Evolutionary conservation across 345 rosid genomes (phyloP), one percentile per base, ranked within the genome.

Genomic region (Linum lewisii): DNA sequence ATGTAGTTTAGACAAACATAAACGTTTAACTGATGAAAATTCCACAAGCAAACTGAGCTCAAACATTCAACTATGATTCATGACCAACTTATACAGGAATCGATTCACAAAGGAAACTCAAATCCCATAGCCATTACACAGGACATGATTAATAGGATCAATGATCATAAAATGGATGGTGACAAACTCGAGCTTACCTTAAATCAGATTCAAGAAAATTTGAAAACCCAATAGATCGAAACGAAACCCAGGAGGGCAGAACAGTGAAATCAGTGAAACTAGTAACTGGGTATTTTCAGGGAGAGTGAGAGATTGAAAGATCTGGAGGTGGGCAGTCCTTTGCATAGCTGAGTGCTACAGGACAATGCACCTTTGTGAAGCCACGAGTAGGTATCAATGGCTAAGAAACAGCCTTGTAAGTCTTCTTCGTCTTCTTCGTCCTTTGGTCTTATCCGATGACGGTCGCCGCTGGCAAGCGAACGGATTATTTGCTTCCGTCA

Each of bases 351-450:
- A 19, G 68, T 74, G 68, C 92, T 76, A 72, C 92, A 85, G 63
- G 86, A 79, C 63, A 85, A 62, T 0, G 92, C 92, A 3, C 92
- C 88, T 67, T 79, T 85, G 74, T 85, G 92, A 57, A 93, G 90
- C 99, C 97, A 93, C 24, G 97, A 93, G 62, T 89, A 93, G 51
- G 97, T 84, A 65, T 93, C 99, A 26, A 93, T 79, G 37, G 99
- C 99, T 51, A 87, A 97, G 26, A 45, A 56, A 64, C 82, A 85
- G 54, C 91, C 97, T 55, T 86, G 76, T 56, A 93, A 81, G 26
- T 89, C 89, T 66, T 49, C 22, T 54, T n/a, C 29, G 42, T n/a
- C 10, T 21, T 11, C 16, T 15, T 4, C 47, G 54, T 0, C 49
- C 32, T 22, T 1, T 25, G 51, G 19, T n/a, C 36, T 57, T 57